These are phyloP conservation scores for Talaromyces funiculosus DNA, from an alignment of 2,329 filamentous ascomycete genomes.

Conservation along the genomic window DNA sequence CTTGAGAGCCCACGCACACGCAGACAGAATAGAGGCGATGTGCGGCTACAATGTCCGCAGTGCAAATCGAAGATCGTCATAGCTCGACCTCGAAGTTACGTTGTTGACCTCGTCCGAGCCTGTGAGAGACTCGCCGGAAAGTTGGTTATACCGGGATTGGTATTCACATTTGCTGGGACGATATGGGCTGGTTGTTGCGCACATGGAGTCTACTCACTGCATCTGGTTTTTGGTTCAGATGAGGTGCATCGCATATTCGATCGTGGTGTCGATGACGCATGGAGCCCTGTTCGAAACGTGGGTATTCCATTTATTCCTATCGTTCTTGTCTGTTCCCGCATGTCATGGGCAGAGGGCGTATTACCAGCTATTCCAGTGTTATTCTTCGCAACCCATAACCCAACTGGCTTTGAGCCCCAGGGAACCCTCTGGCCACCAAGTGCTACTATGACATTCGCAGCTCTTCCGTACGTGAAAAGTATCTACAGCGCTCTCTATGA, in stretches of 20 bases:
- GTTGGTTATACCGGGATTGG: conserved; percentile 60
- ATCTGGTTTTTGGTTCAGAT: conserved; percentile 59
- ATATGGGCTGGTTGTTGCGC: conserved; percentile 49
- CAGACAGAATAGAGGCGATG: conserved; percentile 44
- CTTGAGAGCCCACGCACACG: conserved; percentile 60
- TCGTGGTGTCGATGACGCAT: conserved; percentile 30
- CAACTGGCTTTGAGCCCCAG: conserved; percentile 41
- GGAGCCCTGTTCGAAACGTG: conserved; percentile 49
- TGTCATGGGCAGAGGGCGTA: conserved; percentile 57
- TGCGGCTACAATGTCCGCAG: conserved; percentile 75
- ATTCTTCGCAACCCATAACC: conserved; percentile 46
- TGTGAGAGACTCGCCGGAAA: conserved; percentile 53
- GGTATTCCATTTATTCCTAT: conserved; percentile 64
- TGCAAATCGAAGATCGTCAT: conserved; percentile 79
- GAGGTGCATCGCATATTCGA: conserved; percentile 54
- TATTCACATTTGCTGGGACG: conserved; percentile 45
- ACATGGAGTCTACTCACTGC: conserved; percentile 59
- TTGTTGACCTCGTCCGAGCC: conserved; percentile 62
- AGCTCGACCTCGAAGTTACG: conserved; percentile 64
- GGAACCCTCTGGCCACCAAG: conserved; percentile 61
- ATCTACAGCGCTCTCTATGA: conserved; percentile 61
- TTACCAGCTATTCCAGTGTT: conserved; percentile 58
- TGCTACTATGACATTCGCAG: conserved; percentile 59
- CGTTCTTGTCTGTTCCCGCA: conserved; percentile 62
- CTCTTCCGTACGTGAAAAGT: conserved; percentile 60